Evolutionary conservation across 2,329 filamentous ascomycete species (phyloP).

Genomic region (Fonsecaea pugnacius): DNA sequence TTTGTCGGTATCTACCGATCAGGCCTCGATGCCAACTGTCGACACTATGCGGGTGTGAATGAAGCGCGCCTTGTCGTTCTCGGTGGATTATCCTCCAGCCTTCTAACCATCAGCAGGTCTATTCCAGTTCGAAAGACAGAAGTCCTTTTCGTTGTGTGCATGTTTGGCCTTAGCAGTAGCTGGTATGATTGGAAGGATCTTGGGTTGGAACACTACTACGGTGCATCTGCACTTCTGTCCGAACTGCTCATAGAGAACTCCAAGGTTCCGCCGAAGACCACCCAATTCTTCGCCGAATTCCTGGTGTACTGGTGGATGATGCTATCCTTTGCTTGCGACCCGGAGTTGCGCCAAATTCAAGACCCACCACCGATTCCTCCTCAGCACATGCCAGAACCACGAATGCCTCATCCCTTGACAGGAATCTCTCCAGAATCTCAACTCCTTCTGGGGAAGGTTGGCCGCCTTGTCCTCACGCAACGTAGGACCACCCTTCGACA

Average conservation of each 20-base stretch:
- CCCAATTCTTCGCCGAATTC: conserved; percentile 14
- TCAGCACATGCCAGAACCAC: neutral
- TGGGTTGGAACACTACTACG: conserved; percentile 17
- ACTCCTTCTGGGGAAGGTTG: conserved; percentile 17
- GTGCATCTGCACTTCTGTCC: conserved; percentile 5
- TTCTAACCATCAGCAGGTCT: neutral
- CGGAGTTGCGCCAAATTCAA: neutral
- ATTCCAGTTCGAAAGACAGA: conserved; percentile 5
- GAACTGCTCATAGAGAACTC: neutral
- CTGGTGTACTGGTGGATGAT: conserved; percentile 25
- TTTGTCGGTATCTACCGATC: conserved; percentile 7
- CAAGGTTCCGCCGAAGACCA: neutral
- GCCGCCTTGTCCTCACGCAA: conserved; percentile 8
- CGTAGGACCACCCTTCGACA: conserved; percentile 2
- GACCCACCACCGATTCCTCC: conserved; percentile 7
- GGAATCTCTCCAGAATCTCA: conserved; percentile 19
- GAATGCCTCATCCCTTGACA: conserved; percentile 20
- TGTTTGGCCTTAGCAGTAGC: conserved; percentile 23
- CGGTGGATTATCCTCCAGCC: conserved; percentile 2
- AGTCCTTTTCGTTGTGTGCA: conserved; percentile 13
- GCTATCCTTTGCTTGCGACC: conserved; percentile 11
- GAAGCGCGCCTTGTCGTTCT: conserved; percentile 8
- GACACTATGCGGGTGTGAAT: neutral
- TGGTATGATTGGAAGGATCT: conserved; percentile 17
- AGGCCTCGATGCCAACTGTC: neutral